These are phyloP conservation scores for Pichia eremophila DNA, from an alignment of 805 yeast species.

Conservation along the genomic window DNA sequence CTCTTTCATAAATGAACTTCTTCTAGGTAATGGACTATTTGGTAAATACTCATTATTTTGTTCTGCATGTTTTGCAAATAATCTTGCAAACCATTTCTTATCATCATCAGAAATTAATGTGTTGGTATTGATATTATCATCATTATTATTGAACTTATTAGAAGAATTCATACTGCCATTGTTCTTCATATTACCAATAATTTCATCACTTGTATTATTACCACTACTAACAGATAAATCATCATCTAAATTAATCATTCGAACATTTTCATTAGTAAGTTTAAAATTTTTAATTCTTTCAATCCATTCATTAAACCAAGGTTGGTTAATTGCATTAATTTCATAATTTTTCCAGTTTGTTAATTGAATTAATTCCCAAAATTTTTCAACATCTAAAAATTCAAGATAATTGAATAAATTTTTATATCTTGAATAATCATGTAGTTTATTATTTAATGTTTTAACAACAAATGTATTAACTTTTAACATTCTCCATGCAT, in stretches of 20 bases:
- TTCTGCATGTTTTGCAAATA: neutral
- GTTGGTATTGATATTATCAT: neutral
- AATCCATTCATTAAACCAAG: neutral
- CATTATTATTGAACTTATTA: no score
- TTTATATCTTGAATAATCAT: neutral
- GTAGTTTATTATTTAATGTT: neutral
- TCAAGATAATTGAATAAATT: neutral
- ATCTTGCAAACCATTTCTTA: neutral
- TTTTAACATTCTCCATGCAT: conserved; percentile 59
- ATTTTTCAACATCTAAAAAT: neutral
- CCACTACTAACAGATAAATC: neutral
- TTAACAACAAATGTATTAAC: conserved; percentile 30
- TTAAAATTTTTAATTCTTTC: neutral
- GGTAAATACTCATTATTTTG: neutral
- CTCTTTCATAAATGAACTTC: neutral
- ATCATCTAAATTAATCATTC: neutral
- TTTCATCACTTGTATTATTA: neutral
- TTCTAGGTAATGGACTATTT: neutral
- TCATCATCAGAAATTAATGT: neutral
- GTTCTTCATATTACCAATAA: neutral
- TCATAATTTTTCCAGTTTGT: neutral
- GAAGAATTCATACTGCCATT: no score
- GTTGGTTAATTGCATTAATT: neutral
- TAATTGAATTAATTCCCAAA: neutral
- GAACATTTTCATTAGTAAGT: neutral